Evolutionary conservation across 805 yeast species (phyloP), one percentile per base, ranked within the genome.

Genomic region (Pichia nanzhaoensis): DNA sequence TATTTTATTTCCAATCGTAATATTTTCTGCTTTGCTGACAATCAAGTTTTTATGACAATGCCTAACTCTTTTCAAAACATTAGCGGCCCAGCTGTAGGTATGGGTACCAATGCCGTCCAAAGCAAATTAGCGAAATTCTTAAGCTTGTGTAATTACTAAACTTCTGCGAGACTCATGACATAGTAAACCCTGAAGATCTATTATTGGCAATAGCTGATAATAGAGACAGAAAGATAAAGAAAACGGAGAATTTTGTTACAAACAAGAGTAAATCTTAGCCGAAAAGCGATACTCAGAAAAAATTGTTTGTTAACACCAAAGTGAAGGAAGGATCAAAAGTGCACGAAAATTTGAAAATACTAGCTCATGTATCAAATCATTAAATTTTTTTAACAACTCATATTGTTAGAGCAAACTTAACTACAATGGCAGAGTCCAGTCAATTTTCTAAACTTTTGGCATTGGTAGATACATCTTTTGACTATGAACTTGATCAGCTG

Each of bases 401-500:
- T 34, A 31, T 58, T 16, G 44, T 57, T 18, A 51, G 64, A 35
- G 54, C 57, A 7, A 45, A 50, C 17, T 22, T 63, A 38, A 53
- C 46, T 47, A 43, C 45, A 22, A 30, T 54, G 42, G 64, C 61
- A 3, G 59, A 55, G 42, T 57, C 64, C 2, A 51, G n/a, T n/a
- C n/a, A 55, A 17, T 21, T 39, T 9, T 21, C 57, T 19, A 52
- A 50, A 44, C 31, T 37, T 13, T 59, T 55, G 46, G 56, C 64
- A 22, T 38, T 47, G 5, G 33, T 73, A 20, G 85, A 85, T 60
- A 69, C 67, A 42, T 60, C 67, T 27, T 70, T 81, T n/a, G 82
- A 84, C 52, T 54, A 66, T 27, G 19, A 14, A 21, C 74, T 89
- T 53, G 60, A 58, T 46, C 58, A 68, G 31, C 65, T 87, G 36